phyloP scores from a whole-genome alignment of 2,329 filamentous ascomycete species.

The Fusarium falciforme region DNA sequence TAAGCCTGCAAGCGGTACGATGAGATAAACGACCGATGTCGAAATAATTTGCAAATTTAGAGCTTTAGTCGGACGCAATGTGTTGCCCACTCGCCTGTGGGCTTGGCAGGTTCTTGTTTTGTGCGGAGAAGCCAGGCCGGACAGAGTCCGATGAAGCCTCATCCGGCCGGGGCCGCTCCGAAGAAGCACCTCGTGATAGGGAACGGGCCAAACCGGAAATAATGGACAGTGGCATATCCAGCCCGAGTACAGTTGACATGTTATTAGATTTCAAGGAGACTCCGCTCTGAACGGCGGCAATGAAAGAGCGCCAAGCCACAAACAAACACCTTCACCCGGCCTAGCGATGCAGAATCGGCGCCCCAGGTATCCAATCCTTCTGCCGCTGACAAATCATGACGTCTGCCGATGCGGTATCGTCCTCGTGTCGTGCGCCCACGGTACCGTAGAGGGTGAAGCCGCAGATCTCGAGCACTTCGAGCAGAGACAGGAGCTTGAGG shows the following conservation, averaged over 20 bases:
- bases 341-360: conserved; percentile 24
- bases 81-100: not conserved
- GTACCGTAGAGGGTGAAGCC: conserved; percentile 12
- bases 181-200: not conserved
- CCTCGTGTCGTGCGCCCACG: not conserved
- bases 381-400: conserved; percentile 24
- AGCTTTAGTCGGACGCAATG: not conserved
- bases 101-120: not conserved
- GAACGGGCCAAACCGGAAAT: not conserved
- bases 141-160: not conserved
- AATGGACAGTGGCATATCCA: no score
- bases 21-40: not conserved
- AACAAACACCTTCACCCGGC: not conserved
- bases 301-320: not conserved
- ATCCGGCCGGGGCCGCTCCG: not conserved
- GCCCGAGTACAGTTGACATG: not conserved
- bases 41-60: not conserved
- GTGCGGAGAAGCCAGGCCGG: not conserved
- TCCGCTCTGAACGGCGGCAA: not conserved
- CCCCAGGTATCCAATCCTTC: conserved; percentile 24
- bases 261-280: not conserved
- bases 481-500: conserved; percentile 13
- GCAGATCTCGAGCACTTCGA: conserved; percentile 12
- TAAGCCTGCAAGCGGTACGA: not conserved
- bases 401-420: conserved; percentile 7